Evolutionary conservation across 2,329 filamentous ascomycete species (phyloP), one percentile per base, ranked within the genome.

Genomic region (Alternaria rosae): DNA sequence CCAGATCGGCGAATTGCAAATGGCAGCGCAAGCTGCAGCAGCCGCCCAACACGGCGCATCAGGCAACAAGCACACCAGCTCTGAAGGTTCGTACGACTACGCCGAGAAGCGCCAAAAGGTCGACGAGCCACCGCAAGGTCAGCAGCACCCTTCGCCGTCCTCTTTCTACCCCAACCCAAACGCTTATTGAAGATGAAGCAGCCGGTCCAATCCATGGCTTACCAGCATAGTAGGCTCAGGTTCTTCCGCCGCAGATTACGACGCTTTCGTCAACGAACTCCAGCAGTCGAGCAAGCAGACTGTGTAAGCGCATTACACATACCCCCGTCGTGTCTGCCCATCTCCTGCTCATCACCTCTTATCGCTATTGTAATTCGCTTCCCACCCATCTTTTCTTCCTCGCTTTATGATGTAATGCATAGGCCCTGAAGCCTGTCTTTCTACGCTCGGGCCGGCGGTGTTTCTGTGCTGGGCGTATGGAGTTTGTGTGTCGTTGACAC

Each of bases 21-120:
- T 78, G 75, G 77, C 77, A 8, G 77, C 77, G 4, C 76, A 78
- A 68, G 76, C 76, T 11, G 76, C 76, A 3, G 74, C 74, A 5
- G 74, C 73, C 5, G 76, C 74, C 8, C 74, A 78, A 60, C 74
- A 78, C 26, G 73, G 74, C 47, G 65, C 74, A 28, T 67, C 73
- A 28, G 64, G 67, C 32, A 75, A 65, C 53, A 80, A 80, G 58
- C 77, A 80, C 61, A 60, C 71, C 12, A 75, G 70, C 50, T 69
- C 71, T 26, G 75, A 77, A 47, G 68, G 64, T 61, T 69, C 76
- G 60, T 77, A 75, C 38, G 73, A 72, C 53, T 78, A 78, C 59
- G 67, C 72, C 11, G 74, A 78, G 64, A 78, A 79, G 71, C 75
- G 75, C 52, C 71, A 74, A 54, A 79, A 77, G 66, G 64, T 70